Evolutionary conservation across 1,284 basidiomycete species (phyloP), one percentile per base, ranked within the genome.

Genomic region (Coniferiporia sulphurascens): DNA sequence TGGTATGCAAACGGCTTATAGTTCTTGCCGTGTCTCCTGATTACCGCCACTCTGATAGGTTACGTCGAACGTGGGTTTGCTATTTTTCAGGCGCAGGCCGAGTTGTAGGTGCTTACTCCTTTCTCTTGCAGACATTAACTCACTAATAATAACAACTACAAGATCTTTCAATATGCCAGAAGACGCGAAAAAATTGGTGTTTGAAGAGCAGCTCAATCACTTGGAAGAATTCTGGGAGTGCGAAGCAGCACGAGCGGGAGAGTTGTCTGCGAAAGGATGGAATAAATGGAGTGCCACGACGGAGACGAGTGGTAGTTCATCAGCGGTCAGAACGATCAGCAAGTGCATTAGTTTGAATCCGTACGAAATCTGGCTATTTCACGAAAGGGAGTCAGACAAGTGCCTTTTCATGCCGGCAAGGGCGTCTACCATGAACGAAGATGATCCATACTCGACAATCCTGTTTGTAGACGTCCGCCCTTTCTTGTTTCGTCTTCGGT

Each of bases 221-320:
- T 74, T 91, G 4, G 87, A 89, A 71, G 81, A 83, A 55, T 91
- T 87, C 66, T 91, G 88, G 89, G 89, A 91, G 54, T 82, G 84
- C 1, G 88, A 89, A 71, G 72, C 72, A 9, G 81, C 83, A 10
- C 83, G 87, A 17, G 65, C 83, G 13, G 87, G 88, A 32, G 88
- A 91, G 67, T 66, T 71, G 1, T 72, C 73, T 54, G 80, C 87
- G 12, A 74, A 69, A 59, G 87, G 88, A 21, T 89, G 88, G 87
- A 74, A 75, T 12, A 61, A 71, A 22, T 91, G 87, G 87, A 57
- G 50, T 7, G 68, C 78, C 38, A 67, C 74, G 7, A 71, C 75
- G 22, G 76, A 76, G 21, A 71, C 73, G 51, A 71, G 34, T 22
- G 58, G 57, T 32, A 15, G 38, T 12, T 10, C 38, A 41, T 8